Base-by-base conservation (phyloP, 1,284 basidiomycete genomes). In the Xerocomus minutiporus region DNA sequence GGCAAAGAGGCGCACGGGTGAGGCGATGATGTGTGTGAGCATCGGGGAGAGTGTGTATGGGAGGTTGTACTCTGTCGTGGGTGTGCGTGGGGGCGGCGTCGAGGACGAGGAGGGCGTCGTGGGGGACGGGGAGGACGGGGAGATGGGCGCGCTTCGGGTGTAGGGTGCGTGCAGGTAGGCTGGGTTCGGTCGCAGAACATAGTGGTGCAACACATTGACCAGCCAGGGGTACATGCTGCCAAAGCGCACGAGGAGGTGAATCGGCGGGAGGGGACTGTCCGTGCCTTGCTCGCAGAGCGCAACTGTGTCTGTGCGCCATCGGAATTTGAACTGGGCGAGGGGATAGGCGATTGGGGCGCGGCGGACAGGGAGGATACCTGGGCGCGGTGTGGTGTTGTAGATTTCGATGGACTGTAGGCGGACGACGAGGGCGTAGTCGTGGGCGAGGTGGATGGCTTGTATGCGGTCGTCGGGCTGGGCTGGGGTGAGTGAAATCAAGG, bases 151-250 rank as follows among this genome's bases (percentile, higher is more conserved):
- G 9, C 17, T 11, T 26, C 8, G 2, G n/a, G 42, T 17, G 17
- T 1, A 17, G 17, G 17, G 17, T 17, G 17, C 17, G 17, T 17
- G 17, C 17, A 55, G 60, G 60, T 74, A 81, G 15, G 60, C 45
- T 1, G 68, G 59, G 59, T 82, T 79, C 0, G 77, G 73, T 1
- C 63, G 62, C 8, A 88, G 70, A 32, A 75, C 62, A 63, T 77
- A 84, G 63, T 83, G 80, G 57, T 86, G 82, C 12, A 87, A 71
- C 38, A 82, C 67, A 64, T 87, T 86, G 54, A 82, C 77, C 0
- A 84, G 82, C 84, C 83, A 86, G 5, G 83, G 83, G 55, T 78
- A 81, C 51, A 71, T 73, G 61, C 78, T 82, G 12, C 76, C 76
- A 60, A 81, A 86, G 12, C 85, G 80, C 25, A 85, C 61, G 41